A percentile compares a stretch with the other conserved stretches of the same genome.
Conservation (phyloP, 495 filamentous ascomycete species). For the Neurospora sp. region DNA sequence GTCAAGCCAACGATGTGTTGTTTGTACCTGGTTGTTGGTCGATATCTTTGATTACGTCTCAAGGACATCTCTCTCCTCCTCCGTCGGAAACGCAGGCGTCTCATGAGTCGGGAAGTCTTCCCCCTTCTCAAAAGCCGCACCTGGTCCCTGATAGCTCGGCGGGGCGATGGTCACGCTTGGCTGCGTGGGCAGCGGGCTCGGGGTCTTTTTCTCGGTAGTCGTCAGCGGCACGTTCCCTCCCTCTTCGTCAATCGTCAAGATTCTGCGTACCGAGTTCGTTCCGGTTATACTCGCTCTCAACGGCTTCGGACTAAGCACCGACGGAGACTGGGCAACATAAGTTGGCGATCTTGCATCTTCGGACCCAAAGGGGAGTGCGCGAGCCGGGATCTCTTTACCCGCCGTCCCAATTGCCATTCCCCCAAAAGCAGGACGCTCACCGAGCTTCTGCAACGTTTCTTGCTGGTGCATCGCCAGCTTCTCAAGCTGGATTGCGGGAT, state of each 20-base stretch:
- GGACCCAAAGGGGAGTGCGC: constrained; percentile 38
- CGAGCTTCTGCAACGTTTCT: constrained; percentile 39
- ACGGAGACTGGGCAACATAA: constrained; percentile 31
- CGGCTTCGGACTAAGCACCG: constrained; percentile 30
- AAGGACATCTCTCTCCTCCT: constrained; percentile 34
- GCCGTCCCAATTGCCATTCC: constrained; percentile 11
- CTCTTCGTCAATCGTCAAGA: constrained; percentile 13
- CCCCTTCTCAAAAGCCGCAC: constrained; percentile 36
- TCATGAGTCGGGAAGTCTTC: constrained; percentile 25
- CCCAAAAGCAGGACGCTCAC: constrained; percentile 12
- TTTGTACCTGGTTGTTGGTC: neutral
- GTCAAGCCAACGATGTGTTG: neutral
- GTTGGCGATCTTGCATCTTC: constrained; percentile 36
- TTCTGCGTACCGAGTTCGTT: constrained; percentile 21
- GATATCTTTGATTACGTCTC: constrained; percentile 18
- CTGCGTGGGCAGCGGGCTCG: constrained; percentile 1
- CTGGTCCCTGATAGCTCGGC: constrained; percentile 39
- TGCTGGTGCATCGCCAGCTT: constrained; percentile 55
- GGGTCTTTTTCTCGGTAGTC: constrained; percentile 1
- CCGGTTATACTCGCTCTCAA: constrained; percentile 23
- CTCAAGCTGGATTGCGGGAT: constrained; percentile 60
- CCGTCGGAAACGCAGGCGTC: constrained; percentile 28
- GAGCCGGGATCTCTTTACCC: constrained; percentile 27
- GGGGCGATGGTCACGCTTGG: constrained; percentile 12
- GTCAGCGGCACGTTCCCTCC: constrained; percentile 10